Base-by-base conservation (phyloP, 805 yeast species). In the Candida piceae region DNA sequence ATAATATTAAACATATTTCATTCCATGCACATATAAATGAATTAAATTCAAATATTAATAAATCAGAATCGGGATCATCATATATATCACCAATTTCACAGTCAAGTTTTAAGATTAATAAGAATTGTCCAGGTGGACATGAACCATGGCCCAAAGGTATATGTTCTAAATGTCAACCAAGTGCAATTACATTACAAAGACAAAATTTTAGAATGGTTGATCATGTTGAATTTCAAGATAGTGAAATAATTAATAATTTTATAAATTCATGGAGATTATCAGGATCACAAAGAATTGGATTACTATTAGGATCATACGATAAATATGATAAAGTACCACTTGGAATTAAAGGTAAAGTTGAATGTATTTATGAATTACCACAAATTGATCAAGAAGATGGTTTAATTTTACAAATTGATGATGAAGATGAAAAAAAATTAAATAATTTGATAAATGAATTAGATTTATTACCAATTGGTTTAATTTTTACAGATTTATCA, bases 121-220 rank as follows among this genome's bases (percentile, higher is more conserved):
- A 70, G 36, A 62, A 70, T 11, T 90, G 97, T 57, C 71, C 69
- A 0, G 70, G 76, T 29, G 96, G 96, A 0, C 98, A 90, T 59
- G 77, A 80, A 26, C 90, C 96, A 7, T 93, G 96, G 87, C 97
- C 98, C 1, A 72, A 67, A 35, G 96, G 97, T 1, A 88, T 93
- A 48, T 90, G 98, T 55, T 84, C 96, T 12, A 86, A 88, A 60
- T 90, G 98, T 62, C 97, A 90, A 60, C 97, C 98, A 1, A 80
- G 96, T 1, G 93, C 96, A 0, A 86, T 93, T 41, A 89, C 97
- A 0, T 67, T 93, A 44, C 95, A 84, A 59, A 88, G 80, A 59
- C 98, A 93, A 58, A 67, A 71, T 24, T 93, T 85, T 60, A 74
- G 99, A 50, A 86, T 93, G 95, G 96, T 94, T 20, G 99, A 93